Base-by-base conservation (phyloP, 331 rosid genomes). In the Cucumis variabilis region DNA sequence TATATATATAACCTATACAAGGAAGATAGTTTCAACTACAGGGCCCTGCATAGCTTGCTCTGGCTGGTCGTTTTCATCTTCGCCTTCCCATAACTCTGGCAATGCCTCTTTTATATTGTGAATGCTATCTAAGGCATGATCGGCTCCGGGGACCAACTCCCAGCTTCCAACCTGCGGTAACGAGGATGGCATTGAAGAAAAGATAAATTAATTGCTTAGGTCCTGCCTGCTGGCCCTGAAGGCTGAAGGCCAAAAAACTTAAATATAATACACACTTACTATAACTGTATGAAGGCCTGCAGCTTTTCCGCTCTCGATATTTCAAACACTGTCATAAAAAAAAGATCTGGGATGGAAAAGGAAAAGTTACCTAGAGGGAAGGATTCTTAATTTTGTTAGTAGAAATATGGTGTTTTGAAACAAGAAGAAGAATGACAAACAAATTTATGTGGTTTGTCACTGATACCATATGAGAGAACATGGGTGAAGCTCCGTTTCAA, bases 101-200 rank as follows among this genome's bases (percentile, higher is more conserved):
- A 94, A 21, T 82, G 98, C 98, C 88, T 94, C 98, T 92, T 89
- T 93, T 87, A 94, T 94, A 89, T 96, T 94, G 89, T 96, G 98
- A 88, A 94, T 94, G 93, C 96, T 96, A 24, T 89, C 89, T 65
- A 96, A 90, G 15, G 91, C 98, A 93, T 92, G 91, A 87, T 96
- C 98, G n/a, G 98, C 98, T 66, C 95, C 96, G 3, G 93, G 90
- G 66, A 92, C 97, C 91, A 92, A 85, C 23, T 81, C 93, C 16
- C 95, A 92, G 60, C 90, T 90, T 14, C 97, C 98, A 50, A 94
- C 93, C 98, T 96, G 96, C 89, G 88, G 66, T 79, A 24, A 79
- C 15, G 7, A 20, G 23, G 46, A 79, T 15, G 14, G 2, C 46
- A 75, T 46, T 75, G 62, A 46, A 75, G 60, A 75, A 21, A 21